Conservation (phyloP, 139 green algal genomes). For the Haematococcus lacustris region DNA sequence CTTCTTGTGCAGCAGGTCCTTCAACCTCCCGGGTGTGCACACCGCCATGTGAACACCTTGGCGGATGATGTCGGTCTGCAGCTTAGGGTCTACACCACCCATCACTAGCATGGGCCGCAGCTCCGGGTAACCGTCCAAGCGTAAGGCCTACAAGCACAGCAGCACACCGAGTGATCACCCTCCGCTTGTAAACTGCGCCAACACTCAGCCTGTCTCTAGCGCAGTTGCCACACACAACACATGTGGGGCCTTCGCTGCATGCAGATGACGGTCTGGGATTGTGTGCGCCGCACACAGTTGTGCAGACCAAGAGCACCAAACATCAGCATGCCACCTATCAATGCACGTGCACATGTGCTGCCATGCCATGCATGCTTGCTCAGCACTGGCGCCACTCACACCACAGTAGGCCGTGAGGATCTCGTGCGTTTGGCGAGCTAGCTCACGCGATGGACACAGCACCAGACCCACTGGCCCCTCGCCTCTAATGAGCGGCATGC, state of each 20-base stretch:
- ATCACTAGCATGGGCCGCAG: conserved; percentile 85
- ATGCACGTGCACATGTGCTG: no score
- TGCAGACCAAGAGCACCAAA: no score
- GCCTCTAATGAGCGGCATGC: conserved; percentile 66
- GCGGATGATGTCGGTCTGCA: conserved; percentile 24
- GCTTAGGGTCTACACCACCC: conserved; percentile 70
- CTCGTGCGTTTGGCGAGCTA: conserved; percentile 86
- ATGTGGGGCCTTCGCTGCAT: no score
- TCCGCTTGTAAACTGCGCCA: no score
- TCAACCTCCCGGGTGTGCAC: conserved; percentile 89
- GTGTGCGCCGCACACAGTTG: no score
- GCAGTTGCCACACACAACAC: no score
- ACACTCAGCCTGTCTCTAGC: no score
- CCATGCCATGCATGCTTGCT: no score
- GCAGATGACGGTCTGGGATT: no score
- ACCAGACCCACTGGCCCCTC: conserved; percentile 91
- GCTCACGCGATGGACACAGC: conserved; percentile 90
- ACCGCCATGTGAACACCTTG: conserved; percentile 87
- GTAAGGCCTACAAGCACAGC: conserved; percentile 30
- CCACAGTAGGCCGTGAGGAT: conserved; percentile 61
- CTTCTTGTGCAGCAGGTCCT: conserved; percentile 88
- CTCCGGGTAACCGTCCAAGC: conserved; percentile 54
- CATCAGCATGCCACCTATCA: no score
- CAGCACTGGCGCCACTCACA: conserved; percentile 6
- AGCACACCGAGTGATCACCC: not conserved